phyloP scores from a whole-genome alignment of 2,329 filamentous ascomycete species.

The Bisporella sp. region DNA sequence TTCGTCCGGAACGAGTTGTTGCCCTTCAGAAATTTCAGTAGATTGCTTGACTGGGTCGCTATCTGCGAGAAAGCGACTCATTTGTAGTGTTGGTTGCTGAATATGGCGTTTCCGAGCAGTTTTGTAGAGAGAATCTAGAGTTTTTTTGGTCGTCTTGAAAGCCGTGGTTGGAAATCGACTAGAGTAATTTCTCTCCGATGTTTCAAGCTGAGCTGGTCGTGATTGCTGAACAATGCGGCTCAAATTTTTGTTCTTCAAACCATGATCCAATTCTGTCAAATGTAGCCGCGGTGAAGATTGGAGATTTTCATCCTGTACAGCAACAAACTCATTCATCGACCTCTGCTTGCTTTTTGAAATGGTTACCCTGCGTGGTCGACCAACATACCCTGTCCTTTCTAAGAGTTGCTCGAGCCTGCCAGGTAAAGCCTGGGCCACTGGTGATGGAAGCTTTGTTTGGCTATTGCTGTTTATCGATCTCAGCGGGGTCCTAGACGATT shows the following conservation, averaged over 20 bases:
- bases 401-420: not conserved
- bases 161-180: constrained; percentile 25
- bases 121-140: constrained; percentile 48
- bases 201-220: constrained; percentile 51
- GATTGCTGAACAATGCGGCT: constrained; percentile 1
- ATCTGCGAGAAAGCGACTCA: constrained; percentile 31
- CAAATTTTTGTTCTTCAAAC: too few relatives aligned
- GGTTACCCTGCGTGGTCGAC: constrained; percentile 11
- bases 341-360: constrained; percentile 16
- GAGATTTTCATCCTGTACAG: constrained; percentile 5
- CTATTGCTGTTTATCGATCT: constrained; percentile 13
- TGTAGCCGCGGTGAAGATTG: constrained; percentile 4
- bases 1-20: not conserved
- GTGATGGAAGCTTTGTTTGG: constrained; percentile 12
- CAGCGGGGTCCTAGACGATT: constrained; percentile 7
- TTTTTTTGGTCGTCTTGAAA: constrained; percentile 46
- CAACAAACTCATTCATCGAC: constrained; percentile 27
- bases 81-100: constrained; percentile 24
- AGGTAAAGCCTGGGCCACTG: not conserved
- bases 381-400: not conserved
- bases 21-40: constrained; percentile 1
- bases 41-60: constrained; percentile 10
- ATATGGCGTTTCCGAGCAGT: constrained; percentile 28
- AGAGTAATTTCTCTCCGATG: constrained; percentile 30
- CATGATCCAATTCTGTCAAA: constrained; percentile 7